Evolutionary conservation across 129 eudicot genomes (phyloP).

Genomic region (Lactuca saligna): DNA sequence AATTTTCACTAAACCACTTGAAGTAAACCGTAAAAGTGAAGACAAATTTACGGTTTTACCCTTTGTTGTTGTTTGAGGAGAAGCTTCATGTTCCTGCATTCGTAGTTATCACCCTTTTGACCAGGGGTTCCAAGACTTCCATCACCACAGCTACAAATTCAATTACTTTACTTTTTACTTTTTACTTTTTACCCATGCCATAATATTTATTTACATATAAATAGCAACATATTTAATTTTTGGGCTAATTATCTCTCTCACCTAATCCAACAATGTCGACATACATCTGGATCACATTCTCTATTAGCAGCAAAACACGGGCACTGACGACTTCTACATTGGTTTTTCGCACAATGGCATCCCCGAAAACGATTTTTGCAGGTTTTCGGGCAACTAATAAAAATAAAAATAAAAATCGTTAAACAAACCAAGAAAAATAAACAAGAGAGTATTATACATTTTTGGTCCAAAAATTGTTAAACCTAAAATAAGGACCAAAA

Average conservation of each 20-base stretch:
- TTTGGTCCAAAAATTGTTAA: too few relatives aligned
- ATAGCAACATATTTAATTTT: too few relatives aligned
- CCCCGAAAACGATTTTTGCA: conserved; percentile 86
- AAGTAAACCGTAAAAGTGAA: too few relatives aligned
- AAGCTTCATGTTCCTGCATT: conserved; percentile 89
- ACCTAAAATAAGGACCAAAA: too few relatives aligned
- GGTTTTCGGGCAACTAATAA: conserved; percentile 68
- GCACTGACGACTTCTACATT: conserved; percentile 89
- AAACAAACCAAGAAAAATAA: not conserved
- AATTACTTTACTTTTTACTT: too few relatives aligned
- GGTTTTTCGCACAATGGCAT: conserved; percentile 80
- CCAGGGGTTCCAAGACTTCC: conserved; percentile 71
- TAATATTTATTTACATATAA: too few relatives aligned
- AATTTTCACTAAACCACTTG: too few relatives aligned
- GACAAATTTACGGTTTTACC: conserved; percentile 38
- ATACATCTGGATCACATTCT: conserved; percentile 97
- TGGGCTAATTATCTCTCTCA: conserved; percentile 40
- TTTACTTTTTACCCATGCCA: too few relatives aligned
- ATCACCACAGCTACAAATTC: conserved; percentile 85
- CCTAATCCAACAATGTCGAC: conserved; percentile 94
- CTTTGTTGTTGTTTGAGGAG: conserved; percentile 72
- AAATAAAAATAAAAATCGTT: not conserved
- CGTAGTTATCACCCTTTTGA: conserved; percentile 61
- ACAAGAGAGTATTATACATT: too few relatives aligned
- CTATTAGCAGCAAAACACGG: conserved; percentile 86